Evolutionary conservation across 139 green algal genomes (phyloP), one percentile per base, ranked within the genome.

Genomic region (Chlamydomonas eustigma): DNA sequence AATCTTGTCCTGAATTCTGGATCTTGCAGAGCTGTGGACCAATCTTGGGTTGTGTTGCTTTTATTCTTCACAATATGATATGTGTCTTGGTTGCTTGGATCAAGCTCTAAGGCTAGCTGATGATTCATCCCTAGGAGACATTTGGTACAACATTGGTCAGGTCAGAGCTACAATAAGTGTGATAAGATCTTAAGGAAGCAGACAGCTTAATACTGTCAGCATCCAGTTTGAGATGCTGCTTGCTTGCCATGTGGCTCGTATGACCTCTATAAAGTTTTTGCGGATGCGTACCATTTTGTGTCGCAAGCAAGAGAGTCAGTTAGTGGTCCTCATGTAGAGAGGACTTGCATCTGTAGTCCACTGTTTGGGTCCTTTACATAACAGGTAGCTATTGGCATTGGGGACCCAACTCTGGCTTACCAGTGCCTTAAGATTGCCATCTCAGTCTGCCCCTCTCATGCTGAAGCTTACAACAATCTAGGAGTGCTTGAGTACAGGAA

Each of bases 41-140:
- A 96, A 96, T 78, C 67, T 94, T 32, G 91, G 87, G 0, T 83
- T 96, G 35, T 93, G 88, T 76, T 94, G 91, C 86, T 96, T 96
- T 84, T 89, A 93, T 74, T 81, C 88, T 1, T 88, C 80, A 4
- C 91, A 94, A 84, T 93, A 92, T 75, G 91, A 96, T 86, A 90
- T 94, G 78, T 87, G 86, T 36, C 80, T 96, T 50, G 66, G 78
- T 51, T 93, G 90, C 80, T 93, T 94, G 72, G 87, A 94, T 75
- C 76, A 73, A 3, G 90, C 86, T 2, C 79, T 94, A 37, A 24
- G 74, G 2, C 39, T 90, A 50, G 83, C 80, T 8, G 83, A 87
- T 39, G 87, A 94, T 76, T 65, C 33, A 31, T 63, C 64, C 2
- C 31, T 83, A 36, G 80, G 88, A n/a, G 88, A 94, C 66, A 76